Evolutionary conservation across 169 alveolate species (phyloP).

Genomic region (Plasmodium adleri): DNA sequence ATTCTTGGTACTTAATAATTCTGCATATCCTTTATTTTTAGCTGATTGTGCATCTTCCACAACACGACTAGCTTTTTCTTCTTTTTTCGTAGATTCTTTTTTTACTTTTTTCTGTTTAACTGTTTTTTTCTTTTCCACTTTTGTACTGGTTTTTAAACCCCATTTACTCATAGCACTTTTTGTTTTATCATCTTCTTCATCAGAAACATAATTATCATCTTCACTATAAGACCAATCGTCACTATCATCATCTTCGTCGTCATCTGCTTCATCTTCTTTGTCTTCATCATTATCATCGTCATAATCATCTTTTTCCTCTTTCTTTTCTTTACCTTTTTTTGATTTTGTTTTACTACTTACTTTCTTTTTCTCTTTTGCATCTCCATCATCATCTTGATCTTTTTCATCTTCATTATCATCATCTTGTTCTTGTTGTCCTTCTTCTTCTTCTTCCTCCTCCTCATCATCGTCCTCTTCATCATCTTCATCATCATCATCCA

Average conservation of each 20-base stretch:
- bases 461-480: constrained; percentile 75
- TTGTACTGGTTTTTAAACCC: constrained; percentile 88
- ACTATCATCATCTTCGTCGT: constrained; percentile 76
- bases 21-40: constrained; percentile 80
- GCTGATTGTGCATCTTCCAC: constrained; percentile 79
- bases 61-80: constrained; percentile 79
- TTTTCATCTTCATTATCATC: constrained; percentile 11
- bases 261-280: constrained; percentile 16
- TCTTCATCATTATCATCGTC: too few species aligned
- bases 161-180: constrained; percentile 90
- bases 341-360: constrained; percentile 32
- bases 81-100: constrained; percentile 81
- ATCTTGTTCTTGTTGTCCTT: constrained; percentile 40
- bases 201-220: constrained; percentile 81
- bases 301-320: constrained; percentile 81
- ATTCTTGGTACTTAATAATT: constrained; percentile 84
- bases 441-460: constrained; percentile 65
- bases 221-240: constrained; percentile 91
- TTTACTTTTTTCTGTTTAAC: constrained; percentile 79
- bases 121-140: constrained; percentile 76
- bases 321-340: constrained; percentile 82
- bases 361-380: constrained; percentile 41
- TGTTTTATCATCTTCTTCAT: constrained; percentile 86
- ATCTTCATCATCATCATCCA: constrained; percentile 81
- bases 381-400: constrained; percentile 1